These are phyloP conservation scores for Ormosia emarginata DNA, from an alignment of 306 rosid species.

Conservation along the genomic window DNA sequence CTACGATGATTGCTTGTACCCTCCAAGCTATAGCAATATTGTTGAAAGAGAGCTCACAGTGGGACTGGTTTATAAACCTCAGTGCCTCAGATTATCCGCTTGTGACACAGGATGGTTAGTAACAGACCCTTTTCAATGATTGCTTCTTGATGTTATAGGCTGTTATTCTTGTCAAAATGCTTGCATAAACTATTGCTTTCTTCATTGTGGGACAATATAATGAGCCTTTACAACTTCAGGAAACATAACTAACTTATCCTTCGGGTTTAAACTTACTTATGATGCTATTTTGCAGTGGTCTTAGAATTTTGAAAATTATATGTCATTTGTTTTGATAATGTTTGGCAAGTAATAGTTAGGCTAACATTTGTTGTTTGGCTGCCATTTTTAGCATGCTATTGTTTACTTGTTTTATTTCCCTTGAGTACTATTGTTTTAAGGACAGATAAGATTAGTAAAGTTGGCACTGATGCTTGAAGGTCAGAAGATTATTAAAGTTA, in stretches of 20 bases:
- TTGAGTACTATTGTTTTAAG: constrained; percentile 16
- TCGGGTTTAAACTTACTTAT: not conserved
- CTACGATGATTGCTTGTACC: constrained; percentile 97
- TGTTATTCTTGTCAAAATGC: not conserved
- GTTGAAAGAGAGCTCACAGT: constrained; percentile 66
- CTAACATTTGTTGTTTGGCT: constrained; percentile 11
- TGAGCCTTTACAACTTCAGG: not conserved
- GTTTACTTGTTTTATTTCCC: not conserved
- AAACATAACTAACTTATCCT: not conserved
- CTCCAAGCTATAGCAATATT: constrained; percentile 91
- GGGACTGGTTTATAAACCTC: constrained; percentile 94
- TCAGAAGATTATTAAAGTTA: constrained; percentile 9
- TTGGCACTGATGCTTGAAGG: not conserved
- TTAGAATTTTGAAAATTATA: not conserved
- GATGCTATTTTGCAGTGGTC: not conserved
- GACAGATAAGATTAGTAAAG: not conserved
- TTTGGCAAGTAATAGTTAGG: not conserved
- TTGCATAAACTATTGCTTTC: constrained; percentile 2
- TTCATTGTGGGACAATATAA: not conserved
- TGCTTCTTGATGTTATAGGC: constrained; percentile 13
- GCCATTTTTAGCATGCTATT: constrained; percentile 1
- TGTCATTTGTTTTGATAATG: not conserved
- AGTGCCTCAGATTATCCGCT: constrained; percentile 99
- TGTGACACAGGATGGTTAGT: constrained; percentile 94
- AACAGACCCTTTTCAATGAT: not conserved